Conservation (phyloP, 1,139 yeast species). For the Blastobotrys ciferrii region DNA sequence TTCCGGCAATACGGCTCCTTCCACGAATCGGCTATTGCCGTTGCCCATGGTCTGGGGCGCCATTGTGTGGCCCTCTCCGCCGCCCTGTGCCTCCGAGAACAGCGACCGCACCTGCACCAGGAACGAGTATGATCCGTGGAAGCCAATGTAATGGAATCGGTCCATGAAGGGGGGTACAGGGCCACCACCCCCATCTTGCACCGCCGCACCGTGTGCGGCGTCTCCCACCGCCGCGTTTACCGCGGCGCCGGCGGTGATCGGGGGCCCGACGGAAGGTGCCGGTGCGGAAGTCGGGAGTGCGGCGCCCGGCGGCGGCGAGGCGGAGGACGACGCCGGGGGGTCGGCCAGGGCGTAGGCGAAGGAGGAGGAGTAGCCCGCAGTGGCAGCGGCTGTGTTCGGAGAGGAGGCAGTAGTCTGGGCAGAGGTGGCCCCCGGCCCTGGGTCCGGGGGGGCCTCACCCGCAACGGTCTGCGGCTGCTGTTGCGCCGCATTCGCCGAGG, state of each 20-base stretch:
- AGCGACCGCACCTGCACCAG: slow-evolving; percentile 15
- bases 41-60: slow-evolving; percentile 18
- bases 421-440: no score
- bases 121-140: slow-evolving; percentile 17
- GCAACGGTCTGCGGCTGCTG: background rate
- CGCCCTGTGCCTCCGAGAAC: slow-evolving; percentile 10
- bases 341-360: background rate
- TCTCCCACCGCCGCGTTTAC: no score
- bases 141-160: slow-evolving; percentile 15
- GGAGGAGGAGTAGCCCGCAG: background rate
- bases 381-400: background rate
- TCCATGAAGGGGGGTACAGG: slow-evolving; percentile 13
- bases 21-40: slow-evolving; percentile 1
- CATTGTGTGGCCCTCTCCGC: slow-evolving; percentile 11
- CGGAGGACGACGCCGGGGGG: background rate
- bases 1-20: slow-evolving; percentile 15
- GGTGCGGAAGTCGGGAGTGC: no score
- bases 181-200: background rate
- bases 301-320: background rate
- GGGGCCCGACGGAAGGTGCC: no score
- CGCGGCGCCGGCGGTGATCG: no score
- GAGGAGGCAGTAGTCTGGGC: background rate
- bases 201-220: no score
- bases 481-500: background rate
- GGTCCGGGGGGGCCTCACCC: no score